A percentile compares a stretch with the other conserved stretches of the same genome.
These are phyloP conservation scores for Phytopythium chamaehyphon DNA, from an alignment of 352 stramenopile genomes.

Conservation along the genomic window DNA sequence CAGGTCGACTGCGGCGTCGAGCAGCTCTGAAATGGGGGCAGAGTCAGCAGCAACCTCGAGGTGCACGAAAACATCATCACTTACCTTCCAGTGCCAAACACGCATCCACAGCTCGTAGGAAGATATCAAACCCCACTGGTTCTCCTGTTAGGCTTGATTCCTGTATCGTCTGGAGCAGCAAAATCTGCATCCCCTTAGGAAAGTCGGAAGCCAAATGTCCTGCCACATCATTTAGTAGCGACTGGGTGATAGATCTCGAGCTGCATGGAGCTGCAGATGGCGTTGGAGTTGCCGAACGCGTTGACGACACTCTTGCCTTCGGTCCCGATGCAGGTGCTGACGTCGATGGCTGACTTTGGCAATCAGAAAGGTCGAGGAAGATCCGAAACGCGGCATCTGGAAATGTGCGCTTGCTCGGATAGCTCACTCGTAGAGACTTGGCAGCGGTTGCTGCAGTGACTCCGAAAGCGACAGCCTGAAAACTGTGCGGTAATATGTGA, in stretches of 20 bases:
- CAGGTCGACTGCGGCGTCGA: slow-evolving; percentile 3
- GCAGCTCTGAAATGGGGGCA: neutral
- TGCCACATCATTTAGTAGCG: neutral
- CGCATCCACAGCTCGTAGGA: slow-evolving; percentile 1
- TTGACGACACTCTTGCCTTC: neutral
- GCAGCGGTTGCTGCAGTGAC: neutral
- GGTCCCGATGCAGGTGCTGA: neutral
- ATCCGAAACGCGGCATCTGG: neutral
- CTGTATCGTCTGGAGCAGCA: neutral
- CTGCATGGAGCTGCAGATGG: neutral
- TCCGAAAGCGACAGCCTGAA: neutral
- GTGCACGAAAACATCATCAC: neutral
- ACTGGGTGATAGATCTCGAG: neutral
- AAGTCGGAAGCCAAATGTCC: neutral
- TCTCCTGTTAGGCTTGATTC: neutral
- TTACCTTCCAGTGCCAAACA: slow-evolving; percentile 2
- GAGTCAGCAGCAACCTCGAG: no score
- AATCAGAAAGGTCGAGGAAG: slow-evolving; percentile 2
- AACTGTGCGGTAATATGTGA: neutral
- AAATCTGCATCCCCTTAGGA: neutral
- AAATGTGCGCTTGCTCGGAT: slow-evolving; percentile 1
- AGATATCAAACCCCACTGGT: neutral
- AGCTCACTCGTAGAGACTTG: neutral
- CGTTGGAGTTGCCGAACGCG: neutral
- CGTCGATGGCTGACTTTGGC: neutral